Percentiles rank a stretch among this genome's conserved stretches.
Conservation (phyloP, 495 filamentous ascomycete genomes). For the Neurospora discreta region DNA sequence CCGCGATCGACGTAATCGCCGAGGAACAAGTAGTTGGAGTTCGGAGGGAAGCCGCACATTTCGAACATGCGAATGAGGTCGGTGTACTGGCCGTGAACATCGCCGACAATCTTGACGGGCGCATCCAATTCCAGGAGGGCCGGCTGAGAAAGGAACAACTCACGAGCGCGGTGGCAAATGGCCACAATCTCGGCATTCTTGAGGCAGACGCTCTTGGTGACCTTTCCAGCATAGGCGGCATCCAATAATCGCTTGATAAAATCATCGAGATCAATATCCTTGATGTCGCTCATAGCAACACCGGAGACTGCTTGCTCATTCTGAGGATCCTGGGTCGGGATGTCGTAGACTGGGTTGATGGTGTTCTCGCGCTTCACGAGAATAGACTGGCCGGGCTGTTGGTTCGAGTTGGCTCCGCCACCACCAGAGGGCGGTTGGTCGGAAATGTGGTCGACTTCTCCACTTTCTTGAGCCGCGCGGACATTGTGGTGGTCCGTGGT, state of each 20-base stretch:
- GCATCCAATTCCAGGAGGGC: slow-evolving; percentile 83
- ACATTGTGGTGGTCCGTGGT: slow-evolving; percentile 64
- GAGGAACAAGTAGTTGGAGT: slow-evolving; percentile 88
- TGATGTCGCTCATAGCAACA: slow-evolving; percentile 65
- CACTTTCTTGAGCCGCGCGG: slow-evolving; percentile 65
- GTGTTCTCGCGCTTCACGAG: slow-evolving; percentile 65
- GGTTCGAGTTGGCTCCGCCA: slow-evolving; percentile 28
- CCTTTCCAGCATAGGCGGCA: slow-evolving; percentile 89
- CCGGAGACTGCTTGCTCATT: slow-evolving; percentile 28
- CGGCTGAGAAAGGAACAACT: slow-evolving; percentile 85
- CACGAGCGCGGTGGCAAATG: slow-evolving; percentile 76
- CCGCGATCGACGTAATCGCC: slow-evolving; percentile 97
- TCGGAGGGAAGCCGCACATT: slow-evolving; percentile 96
- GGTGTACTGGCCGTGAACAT: slow-evolving; percentile 97
- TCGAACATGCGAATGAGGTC: slow-evolving; percentile 97
- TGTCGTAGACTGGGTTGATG: slow-evolving; percentile 39
- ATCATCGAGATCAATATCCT: slow-evolving; percentile 88
- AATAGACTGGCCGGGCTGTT: slow-evolving; percentile 63
- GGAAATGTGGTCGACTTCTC: slow-evolving; percentile 93
- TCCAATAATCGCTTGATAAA: slow-evolving; percentile 93
- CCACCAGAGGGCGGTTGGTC: slow-evolving; percentile 71
- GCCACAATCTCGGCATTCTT: slow-evolving; percentile 96
- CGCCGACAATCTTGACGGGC: slow-evolving; percentile 98
- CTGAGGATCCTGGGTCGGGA: slow-evolving; percentile 18
- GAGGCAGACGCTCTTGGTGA: slow-evolving; percentile 91